phyloP scores from a whole-genome alignment of 768 basidiomycete genomes.

The Rhizopogon vulgaris region DNA sequence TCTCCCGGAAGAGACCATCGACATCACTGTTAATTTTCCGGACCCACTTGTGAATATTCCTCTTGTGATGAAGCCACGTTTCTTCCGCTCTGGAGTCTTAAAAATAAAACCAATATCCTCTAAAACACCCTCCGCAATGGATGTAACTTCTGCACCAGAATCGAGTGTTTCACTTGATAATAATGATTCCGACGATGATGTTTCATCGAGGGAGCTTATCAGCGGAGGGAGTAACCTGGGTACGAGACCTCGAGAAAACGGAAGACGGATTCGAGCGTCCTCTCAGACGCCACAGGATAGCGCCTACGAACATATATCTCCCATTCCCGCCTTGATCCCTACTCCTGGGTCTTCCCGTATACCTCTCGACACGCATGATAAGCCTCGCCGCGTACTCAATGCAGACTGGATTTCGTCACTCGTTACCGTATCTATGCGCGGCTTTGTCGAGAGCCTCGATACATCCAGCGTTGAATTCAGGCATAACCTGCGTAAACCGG shows the following conservation, averaged over 20 bases:
- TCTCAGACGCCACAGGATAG: neutral
- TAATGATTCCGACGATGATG: neutral
- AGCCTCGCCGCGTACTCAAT: slow-evolving; percentile 32
- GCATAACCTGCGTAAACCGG: slow-evolving; percentile 14
- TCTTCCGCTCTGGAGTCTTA: slow-evolving; percentile 22
- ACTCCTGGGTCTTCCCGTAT: slow-evolving; percentile 6
- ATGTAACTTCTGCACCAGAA: neutral
- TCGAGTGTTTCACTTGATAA: neutral
- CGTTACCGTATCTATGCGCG: slow-evolving; percentile 33
- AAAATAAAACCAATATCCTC: slow-evolving; percentile 8
- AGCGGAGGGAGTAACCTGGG: neutral
- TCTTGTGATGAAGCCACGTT: slow-evolving; percentile 12
- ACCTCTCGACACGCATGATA: slow-evolving; percentile 29
- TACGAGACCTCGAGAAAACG: neutral
- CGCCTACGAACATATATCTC: neutral
- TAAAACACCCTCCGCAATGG: neutral
- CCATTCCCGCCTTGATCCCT: neutral
- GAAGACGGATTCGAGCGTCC: neutral
- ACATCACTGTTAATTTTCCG: slow-evolving; percentile 4
- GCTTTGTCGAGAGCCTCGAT: slow-evolving; percentile 28
- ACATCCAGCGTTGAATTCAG: slow-evolving; percentile 11
- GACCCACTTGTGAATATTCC: neutral
- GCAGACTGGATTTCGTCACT: slow-evolving; percentile 9
- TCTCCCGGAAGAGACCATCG: slow-evolving; percentile 3
- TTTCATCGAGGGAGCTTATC: neutral